phyloP scores from a whole-genome alignment of 2,329 filamentous ascomycete species.

The Aureobasidium sp. region DNA sequence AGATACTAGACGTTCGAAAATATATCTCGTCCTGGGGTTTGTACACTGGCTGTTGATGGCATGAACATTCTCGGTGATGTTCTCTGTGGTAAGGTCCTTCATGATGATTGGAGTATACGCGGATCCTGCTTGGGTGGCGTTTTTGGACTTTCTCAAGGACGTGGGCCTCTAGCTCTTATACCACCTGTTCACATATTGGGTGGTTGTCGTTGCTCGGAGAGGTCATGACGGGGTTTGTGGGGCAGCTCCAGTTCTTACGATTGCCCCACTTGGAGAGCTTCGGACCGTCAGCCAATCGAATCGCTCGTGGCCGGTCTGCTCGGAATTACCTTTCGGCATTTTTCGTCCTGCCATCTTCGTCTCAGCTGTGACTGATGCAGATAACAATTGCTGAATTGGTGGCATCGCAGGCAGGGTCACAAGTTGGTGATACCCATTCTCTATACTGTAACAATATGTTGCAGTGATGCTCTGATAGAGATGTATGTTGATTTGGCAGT shows the following conservation, averaged over 20 bases:
- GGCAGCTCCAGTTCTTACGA: not conserved
- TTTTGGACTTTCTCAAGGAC: not conserved
- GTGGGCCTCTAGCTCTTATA: not conserved
- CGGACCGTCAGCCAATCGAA: not conserved
- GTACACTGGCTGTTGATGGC: conserved; percentile 59
- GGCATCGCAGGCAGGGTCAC: too few species aligned
- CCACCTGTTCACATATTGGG: not conserved
- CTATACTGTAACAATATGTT: not conserved
- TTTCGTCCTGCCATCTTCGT: not conserved
- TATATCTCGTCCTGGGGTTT: conserved; percentile 54
- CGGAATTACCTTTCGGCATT: not conserved
- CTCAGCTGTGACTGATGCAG: not conserved
- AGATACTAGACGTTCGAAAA: conserved; percentile 60
- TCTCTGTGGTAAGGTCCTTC: conserved; percentile 62
- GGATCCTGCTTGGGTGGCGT: too few species aligned
- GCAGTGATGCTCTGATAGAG: not conserved
- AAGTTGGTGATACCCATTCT: not conserved
- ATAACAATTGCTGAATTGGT: not conserved
- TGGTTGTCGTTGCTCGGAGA: not conserved
- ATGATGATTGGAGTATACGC: conserved; percentile 23
- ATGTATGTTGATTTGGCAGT: not conserved
- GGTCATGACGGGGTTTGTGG: not conserved
- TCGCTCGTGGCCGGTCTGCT: not conserved
- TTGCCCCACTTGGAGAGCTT: not conserved
- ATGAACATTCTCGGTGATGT: conserved; percentile 64